phyloP scores from a whole-genome alignment of 768 basidiomycete genomes.

The Peribolospora baueri region DNA sequence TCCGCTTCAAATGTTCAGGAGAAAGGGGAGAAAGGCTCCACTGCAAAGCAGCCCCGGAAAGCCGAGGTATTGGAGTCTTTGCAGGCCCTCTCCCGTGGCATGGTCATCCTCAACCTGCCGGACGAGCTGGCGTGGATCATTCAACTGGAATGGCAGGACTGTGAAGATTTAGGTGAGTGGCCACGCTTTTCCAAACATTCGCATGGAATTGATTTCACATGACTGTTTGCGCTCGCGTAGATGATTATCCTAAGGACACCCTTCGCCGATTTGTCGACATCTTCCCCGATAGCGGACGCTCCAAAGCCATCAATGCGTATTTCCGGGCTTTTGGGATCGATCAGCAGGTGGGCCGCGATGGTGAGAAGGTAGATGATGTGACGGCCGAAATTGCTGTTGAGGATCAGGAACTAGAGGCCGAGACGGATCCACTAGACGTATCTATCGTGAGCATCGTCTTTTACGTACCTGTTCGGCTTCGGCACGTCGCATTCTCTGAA shows the following conservation, averaged over 20 bases:
- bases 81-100: constrained; percentile 46
- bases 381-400: constrained; percentile 8
- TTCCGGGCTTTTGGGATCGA: background rate
- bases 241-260: constrained; percentile 33
- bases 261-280: constrained; percentile 37
- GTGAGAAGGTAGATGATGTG: background rate
- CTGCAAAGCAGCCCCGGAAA: constrained; percentile 11
- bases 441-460: constrained; percentile 31
- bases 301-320: background rate
- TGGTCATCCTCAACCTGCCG: constrained; percentile 45
- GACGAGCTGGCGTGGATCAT: constrained; percentile 65
- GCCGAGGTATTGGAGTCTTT: constrained; percentile 32
- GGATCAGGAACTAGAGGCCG: constrained; percentile 18
- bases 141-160: constrained; percentile 49
- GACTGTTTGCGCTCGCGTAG: constrained; percentile 20
- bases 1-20: constrained; percentile 13
- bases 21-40: constrained; percentile 21
- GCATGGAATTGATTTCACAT: constrained; percentile 1
- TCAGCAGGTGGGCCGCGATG: background rate
- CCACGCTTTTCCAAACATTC: background rate
- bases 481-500: background rate
- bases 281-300: constrained; percentile 29
- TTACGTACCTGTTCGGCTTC: no score
- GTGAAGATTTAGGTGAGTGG: constrained; percentile 36
- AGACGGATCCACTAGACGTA: constrained; percentile 35